These are phyloP conservation scores for Sporopachydermia lactativora DNA, from an alignment of 805 yeast species.

Conservation along the genomic window DNA sequence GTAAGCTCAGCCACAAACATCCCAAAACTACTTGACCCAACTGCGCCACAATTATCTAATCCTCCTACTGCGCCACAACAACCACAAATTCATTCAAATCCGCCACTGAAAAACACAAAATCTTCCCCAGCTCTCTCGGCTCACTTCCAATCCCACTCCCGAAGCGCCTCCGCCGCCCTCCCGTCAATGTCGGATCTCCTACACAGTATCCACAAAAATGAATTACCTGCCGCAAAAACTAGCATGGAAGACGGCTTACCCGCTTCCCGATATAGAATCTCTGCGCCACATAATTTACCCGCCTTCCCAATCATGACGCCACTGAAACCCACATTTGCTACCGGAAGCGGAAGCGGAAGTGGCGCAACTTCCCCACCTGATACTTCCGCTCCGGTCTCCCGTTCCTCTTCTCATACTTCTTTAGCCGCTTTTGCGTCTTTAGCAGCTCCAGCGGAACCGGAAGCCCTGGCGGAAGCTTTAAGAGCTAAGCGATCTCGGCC, in stretches of 20 bases:
- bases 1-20: constrained; percentile 7
- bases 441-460: constrained; percentile 7
- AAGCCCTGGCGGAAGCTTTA: constrained; percentile 18
- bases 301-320: constrained; percentile 8
- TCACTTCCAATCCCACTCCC: constrained; percentile 2
- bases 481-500: constrained; percentile 33
- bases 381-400: constrained; percentile 16
- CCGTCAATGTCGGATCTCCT: constrained; percentile 7
- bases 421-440: constrained; percentile 20
- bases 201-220: constrained; percentile 9
- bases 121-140: not conserved
- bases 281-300: too few relatives aligned
- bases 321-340: constrained; percentile 12
- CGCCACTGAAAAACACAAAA: not conserved
- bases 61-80: too few relatives aligned
- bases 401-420: constrained; percentile 3
- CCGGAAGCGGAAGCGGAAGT: constrained; percentile 16
- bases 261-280: too few relatives aligned
- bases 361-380: constrained; percentile 29
- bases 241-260: constrained; percentile 7
- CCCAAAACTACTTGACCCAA: constrained; percentile 4
- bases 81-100: too few relatives aligned
- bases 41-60: not conserved
- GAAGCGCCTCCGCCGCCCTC: constrained; percentile 13
- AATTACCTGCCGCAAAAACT: constrained; percentile 3